Evolutionary conservation across 106 monocot species (phyloP).

Genomic region (Cymbidium sinense): DNA sequence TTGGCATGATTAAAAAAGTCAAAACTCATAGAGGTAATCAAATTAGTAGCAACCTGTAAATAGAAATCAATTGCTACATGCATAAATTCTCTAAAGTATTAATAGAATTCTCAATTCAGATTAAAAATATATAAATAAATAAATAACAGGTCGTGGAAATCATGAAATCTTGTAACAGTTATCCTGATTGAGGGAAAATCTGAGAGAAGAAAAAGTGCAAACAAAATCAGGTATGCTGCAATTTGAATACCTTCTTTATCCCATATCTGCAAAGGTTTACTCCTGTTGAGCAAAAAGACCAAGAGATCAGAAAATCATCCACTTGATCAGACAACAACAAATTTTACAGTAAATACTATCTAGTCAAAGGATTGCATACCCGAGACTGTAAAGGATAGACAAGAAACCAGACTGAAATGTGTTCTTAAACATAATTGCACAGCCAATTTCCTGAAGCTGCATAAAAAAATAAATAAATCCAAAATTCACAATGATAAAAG

Average conservation of each 20-base stretch:
- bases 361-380: conserved; percentile 34
- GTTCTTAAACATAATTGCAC: conserved; percentile 67
- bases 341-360: background rate
- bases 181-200: background rate
- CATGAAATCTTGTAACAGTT: background rate
- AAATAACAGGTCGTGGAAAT: background rate
- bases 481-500: background rate
- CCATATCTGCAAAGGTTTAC: conserved; percentile 98
- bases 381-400: conserved; percentile 86
- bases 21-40: background rate
- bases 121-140: background rate
- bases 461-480: background rate
- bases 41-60: background rate
- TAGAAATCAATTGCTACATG: background rate
- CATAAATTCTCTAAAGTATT: background rate
- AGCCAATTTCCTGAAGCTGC: background rate
- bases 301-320: background rate
- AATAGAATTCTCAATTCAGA: background rate
- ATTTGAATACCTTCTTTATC: conserved; percentile 79
- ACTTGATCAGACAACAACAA: background rate
- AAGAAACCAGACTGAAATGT: conserved; percentile 93
- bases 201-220: background rate
- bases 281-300: conserved; percentile 51
- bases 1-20: background rate
- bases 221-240: background rate